Base-by-base conservation (phyloP, 2,329 filamentous ascomycete genomes). In the Fusarium incarnatum region DNA sequence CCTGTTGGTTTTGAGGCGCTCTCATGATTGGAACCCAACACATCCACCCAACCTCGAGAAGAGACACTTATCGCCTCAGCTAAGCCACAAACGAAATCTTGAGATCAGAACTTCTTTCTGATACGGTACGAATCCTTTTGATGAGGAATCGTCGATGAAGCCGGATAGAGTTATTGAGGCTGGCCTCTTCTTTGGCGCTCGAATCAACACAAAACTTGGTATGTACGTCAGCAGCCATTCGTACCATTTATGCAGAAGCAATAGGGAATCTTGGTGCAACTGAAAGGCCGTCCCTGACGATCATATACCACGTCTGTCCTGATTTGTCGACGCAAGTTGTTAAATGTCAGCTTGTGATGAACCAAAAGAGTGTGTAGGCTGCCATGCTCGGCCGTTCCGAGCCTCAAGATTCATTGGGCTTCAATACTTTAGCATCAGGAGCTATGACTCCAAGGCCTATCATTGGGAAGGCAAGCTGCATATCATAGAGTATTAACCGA, bases 1-100 rank as follows among this genome's bases (percentile, higher is more conserved):
- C 54, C 28, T 20, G 32, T 30, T 47, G 47, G 20, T 22, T 44
- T 41, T 47, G 66, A 60, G 61, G 57, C 61, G 42, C 28, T 71
- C 56, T 52, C 60, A 50, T 60, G 30, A 53, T 70, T 68, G 60
- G 60, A 58, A 63, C 57, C 73, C 64, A 73, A 74, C 46, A 27
- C 28, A 50, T 55, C 32, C 41, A 54, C 25, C 65, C 56, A 50
- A 52, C 34, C 22, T 44, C 44, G n/a, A 27, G 42, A 42, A 28
- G 47, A 41, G 25, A 16, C 22, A 42, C 27, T 56, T 28, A 27
- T 40, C 30, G 12, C 37, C 37, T 53, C 60, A 42, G 41, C 64
- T 60, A 68, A 67, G 60, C 60, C 58, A 57, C 49, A 47, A 52
- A 64, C 53, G 60, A 42, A 56, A 57, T 54, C 5, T 25, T 11